Evolutionary conservation across 352 stramenopile genomes (phyloP).

Genomic region (Pythium folliculosum): DNA sequence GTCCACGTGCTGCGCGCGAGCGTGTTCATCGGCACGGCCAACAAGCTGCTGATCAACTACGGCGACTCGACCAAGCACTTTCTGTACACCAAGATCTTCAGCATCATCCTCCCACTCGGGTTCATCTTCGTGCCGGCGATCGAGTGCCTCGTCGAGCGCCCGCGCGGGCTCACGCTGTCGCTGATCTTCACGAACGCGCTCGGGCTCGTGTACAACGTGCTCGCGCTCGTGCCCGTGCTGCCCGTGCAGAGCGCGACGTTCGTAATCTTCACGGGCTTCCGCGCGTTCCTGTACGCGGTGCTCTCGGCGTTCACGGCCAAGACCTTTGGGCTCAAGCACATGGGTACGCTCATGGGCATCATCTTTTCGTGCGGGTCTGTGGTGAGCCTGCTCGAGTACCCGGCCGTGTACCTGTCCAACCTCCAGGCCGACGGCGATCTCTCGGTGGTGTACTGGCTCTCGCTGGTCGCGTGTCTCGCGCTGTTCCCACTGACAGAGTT

Average conservation of each 20-base stretch:
- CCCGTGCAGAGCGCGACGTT: constrained; percentile 68
- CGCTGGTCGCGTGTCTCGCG: constrained; percentile 50
- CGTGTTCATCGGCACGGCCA: constrained; percentile 84
- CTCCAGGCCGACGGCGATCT: constrained; percentile 59
- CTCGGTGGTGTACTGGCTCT: constrained; percentile 48
- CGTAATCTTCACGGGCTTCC: constrained; percentile 79
- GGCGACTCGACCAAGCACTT: constrained; percentile 58
- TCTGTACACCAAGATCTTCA: constrained; percentile 87
- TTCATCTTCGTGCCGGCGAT: constrained; percentile 86
- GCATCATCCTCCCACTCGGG: constrained; percentile 74
- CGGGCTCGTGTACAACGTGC: constrained; percentile 71
- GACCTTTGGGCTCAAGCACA: constrained; percentile 82
- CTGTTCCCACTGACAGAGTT: constrained; percentile 63
- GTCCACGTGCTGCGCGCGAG: constrained; percentile 77
- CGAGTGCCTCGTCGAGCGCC: constrained; percentile 73
- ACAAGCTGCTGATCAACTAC: constrained; percentile 83
- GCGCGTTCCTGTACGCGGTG: constrained; percentile 86
- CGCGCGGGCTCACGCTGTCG: constrained; percentile 57
- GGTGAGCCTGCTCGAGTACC: constrained; percentile 75
- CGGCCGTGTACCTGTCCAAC: constrained; percentile 72
- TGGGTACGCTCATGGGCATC: constrained; percentile 81
- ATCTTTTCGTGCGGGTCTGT: constrained; percentile 79
- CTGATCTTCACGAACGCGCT: constrained; percentile 72
- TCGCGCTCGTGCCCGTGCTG: constrained; percentile 65
- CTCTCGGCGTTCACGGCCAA: constrained; percentile 84